Evolutionary conservation across 2,329 filamentous ascomycete genomes (phyloP).

Genomic region (Diaporthe citri): DNA sequence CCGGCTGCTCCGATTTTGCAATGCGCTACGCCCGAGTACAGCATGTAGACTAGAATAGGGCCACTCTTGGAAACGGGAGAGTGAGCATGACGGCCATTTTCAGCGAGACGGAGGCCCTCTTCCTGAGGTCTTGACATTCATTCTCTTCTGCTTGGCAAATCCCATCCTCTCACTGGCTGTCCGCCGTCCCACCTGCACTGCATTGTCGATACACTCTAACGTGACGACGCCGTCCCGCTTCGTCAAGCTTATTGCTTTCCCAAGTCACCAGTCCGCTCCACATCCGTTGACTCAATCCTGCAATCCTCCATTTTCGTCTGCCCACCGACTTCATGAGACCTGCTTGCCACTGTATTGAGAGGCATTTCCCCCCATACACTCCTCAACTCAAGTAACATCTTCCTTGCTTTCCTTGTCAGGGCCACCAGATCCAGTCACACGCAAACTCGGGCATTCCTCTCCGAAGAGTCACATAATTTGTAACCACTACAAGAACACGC

Average conservation of each 20-base stretch:
- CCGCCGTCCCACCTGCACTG: neutral
- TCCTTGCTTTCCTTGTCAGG: neutral
- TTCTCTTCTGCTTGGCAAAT: neutral
- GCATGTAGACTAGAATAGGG: slow-evolving; percentile 12
- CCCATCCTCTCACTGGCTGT: neutral
- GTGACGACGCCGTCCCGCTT: slow-evolving; percentile 14
- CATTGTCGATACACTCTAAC: neutral
- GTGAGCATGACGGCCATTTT: neutral
- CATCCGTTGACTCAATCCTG: slow-evolving; percentile 31
- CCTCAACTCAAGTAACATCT: neutral
- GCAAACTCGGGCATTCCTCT: neutral
- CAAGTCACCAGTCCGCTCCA: slow-evolving; percentile 24
- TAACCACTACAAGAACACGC: neutral
- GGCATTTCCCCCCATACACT: neutral
- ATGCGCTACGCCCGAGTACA: slow-evolving; percentile 13
- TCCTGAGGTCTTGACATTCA: neutral
- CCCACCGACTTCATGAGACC: slow-evolving; percentile 9
- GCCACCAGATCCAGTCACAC: neutral
- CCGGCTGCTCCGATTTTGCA: slow-evolving; percentile 29
- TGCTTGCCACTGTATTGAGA: neutral
- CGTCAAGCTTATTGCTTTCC: neutral
- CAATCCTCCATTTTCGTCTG: slow-evolving; percentile 16
- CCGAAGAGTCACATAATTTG: neutral
- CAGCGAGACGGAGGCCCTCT: neutral
- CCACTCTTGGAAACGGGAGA: slow-evolving; percentile 1